Evolutionary conservation across 2,329 filamentous ascomycete species (phyloP).

Genomic region (Zasmidium angulare): DNA sequence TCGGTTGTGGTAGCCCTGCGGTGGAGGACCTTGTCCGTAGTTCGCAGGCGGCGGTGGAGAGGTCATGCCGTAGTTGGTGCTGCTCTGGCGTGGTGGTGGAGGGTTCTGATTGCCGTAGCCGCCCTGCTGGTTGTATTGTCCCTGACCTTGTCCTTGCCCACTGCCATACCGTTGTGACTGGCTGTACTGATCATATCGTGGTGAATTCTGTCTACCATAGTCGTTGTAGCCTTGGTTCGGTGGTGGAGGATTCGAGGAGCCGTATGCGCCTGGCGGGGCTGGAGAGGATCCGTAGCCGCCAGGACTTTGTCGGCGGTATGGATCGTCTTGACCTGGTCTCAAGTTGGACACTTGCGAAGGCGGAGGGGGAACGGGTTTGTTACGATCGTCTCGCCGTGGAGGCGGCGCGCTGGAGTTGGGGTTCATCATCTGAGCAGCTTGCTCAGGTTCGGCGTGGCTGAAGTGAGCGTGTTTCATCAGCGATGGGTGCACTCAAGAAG

Average conservation of each 20-base stretch:
- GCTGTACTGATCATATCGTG: constrained; percentile 38
- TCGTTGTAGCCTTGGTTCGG: constrained; percentile 33
- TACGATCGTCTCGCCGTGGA: constrained; percentile 35
- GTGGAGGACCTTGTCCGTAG: constrained; percentile 55
- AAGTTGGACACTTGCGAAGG: constrained; percentile 38
- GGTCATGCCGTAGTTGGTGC: constrained; percentile 21
- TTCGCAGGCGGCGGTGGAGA: constrained; percentile 47
- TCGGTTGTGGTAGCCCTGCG: constrained; percentile 64
- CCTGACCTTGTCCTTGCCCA: constrained; percentile 16
- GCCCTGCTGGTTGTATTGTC: constrained; percentile 11
- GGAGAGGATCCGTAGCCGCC: constrained; percentile 28
- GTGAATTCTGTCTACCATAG: constrained; percentile 27
- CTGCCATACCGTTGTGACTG: constrained; percentile 25
- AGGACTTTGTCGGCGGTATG: constrained; percentile 33
- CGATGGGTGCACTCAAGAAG: constrained; percentile 5
- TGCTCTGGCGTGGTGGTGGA: constrained; percentile 20
- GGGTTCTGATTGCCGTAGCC: constrained; percentile 12
- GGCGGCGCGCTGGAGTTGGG: constrained; percentile 16
- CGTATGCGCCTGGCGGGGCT: constrained; percentile 40
- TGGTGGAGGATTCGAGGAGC: constrained; percentile 30
- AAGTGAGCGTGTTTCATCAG: constrained; percentile 23
- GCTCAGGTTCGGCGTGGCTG: constrained; percentile 69
- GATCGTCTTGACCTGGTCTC: constrained; percentile 38
- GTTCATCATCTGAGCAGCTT: constrained; percentile 46
- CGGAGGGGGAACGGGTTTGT: constrained; percentile 43